Evolutionary conservation across 768 basidiomycete species (phyloP).

Genomic region (Infundibulicybe gibba): DNA sequence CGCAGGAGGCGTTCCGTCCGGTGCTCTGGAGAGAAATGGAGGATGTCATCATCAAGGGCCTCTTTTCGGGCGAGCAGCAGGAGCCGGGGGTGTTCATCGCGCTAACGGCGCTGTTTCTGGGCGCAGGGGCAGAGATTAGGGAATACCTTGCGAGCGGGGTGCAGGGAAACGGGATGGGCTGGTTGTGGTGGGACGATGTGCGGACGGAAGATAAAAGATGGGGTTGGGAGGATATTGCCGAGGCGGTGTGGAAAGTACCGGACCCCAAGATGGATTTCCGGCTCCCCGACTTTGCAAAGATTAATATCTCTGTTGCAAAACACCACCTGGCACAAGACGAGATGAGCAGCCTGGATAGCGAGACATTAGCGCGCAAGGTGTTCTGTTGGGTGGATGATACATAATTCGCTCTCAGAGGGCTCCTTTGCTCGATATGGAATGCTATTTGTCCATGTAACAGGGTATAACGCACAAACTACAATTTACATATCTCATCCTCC

Average conservation of each 20-base stretch:
- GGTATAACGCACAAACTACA: too few relatives aligned
- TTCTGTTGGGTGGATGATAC: conserved; percentile 4
- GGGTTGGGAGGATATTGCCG: conserved; percentile 10
- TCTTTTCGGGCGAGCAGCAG: conserved; percentile 9
- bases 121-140: conserved; percentile 8
- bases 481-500: too few relatives aligned
- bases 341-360: conserved; percentile 7
- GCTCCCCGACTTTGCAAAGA: conserved; percentile 9
- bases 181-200: conserved; percentile 12
- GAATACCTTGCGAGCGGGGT: conserved; percentile 6
- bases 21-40: conserved; percentile 11
- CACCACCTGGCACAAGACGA: conserved; percentile 3
- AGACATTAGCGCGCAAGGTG: conserved; percentile 2
- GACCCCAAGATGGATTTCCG: neutral
- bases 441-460: too few relatives aligned
- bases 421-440: too few relatives aligned
- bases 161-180: conserved; percentile 5
- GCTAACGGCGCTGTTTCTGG: conserved; percentile 8
- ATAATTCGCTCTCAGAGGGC: too few relatives aligned
- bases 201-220: conserved; percentile 6
- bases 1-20: conserved; percentile 4
- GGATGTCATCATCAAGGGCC: conserved; percentile 9
- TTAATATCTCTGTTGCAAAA: conserved; percentile 8
- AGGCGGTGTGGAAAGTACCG: conserved; percentile 4
- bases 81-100: conserved; percentile 11